Evolutionary conservation across 2,329 filamentous ascomycete species (phyloP).

Genomic region (Cercospora janseana): DNA sequence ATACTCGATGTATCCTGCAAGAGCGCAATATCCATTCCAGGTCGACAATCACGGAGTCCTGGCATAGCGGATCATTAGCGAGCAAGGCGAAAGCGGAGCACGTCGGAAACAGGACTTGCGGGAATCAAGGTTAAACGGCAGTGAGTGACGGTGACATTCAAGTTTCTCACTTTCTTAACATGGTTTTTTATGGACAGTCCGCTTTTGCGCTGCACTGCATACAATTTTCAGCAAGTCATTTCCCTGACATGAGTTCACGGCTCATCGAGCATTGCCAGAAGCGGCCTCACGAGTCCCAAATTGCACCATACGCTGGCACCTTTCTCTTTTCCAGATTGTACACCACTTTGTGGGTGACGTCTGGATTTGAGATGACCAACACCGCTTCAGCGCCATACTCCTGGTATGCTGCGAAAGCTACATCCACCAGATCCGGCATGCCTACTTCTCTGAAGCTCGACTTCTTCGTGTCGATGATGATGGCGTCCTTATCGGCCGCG

Average conservation of each 20-base stretch:
- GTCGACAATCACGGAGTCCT: too few species aligned
- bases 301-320: slow-evolving; percentile 67
- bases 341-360: slow-evolving; percentile 65
- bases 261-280: neutral
- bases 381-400: slow-evolving; percentile 62
- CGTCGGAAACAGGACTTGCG: too few species aligned
- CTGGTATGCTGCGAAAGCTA: slow-evolving; percentile 52
- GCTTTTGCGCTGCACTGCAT: neutral
- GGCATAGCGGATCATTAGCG: too few species aligned
- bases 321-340: slow-evolving; percentile 66
- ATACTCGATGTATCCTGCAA: too few species aligned
- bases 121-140: too few species aligned
- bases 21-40: too few species aligned
- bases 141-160: too few species aligned
- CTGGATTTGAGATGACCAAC: slow-evolving; percentile 69
- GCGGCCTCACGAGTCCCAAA: slow-evolving; percentile 61
- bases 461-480: slow-evolving; percentile 65
- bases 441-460: slow-evolving; percentile 42
- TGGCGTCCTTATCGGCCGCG: slow-evolving; percentile 58
- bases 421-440: slow-evolving; percentile 59
- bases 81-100: too few species aligned
- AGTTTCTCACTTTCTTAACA: too few species aligned
- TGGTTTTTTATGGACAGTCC: too few species aligned
- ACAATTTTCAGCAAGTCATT: too few species aligned
- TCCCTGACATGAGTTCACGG: too few species aligned